Base-by-base conservation (phyloP, 192 early-diverging fungal species). In the Coemansia sp. region DNA sequence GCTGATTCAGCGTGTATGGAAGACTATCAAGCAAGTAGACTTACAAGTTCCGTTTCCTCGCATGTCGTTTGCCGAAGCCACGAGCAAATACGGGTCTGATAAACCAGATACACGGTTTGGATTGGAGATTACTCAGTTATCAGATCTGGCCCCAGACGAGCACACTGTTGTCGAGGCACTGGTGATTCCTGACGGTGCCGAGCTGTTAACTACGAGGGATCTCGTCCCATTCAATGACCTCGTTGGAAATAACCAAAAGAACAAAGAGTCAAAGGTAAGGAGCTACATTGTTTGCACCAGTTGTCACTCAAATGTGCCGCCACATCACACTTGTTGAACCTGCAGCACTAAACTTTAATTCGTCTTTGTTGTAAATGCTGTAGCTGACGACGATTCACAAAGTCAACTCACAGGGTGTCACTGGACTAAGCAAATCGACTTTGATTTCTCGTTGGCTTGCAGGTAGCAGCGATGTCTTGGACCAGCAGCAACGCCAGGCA, bases 71-170 rank as follows among this genome's bases (percentile, higher is more conserved):
- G 65, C 88, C 4, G 87, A 94, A 14, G 94, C 94, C 33, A 97
- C 95, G 81, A 72, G 81, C 44, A 68, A 81, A 77, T 97, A 90
- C 79, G 95, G 95, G 1, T 93, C 93, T 0, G 95, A 97, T 68
- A 97, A 97, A 68, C 95, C 95, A 0, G 94, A 97, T 73, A 88
- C 88, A 2, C 79, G 95, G 31, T 94, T 89, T 78, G 92, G 84
- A 14, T 77, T 97, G 63, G 88, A 92, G 33, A 82, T 82, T 54
- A 46, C 51, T 9, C 79, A 77, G 42, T 33, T 61, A 0, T 72
- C 72, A 0, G 69, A 75, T 34, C 40, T 83, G 36, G 19, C 59
- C 1, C 16, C 14, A 10, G 76, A 72, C 5, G 33, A 61, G 14
- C 61, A 77, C 34, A 70, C 44, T 1, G 61, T 75, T 29, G 62